Evolutionary conservation across 164 flowering plant genomes (phyloP).

Genomic region (Warburgia ugandensis): DNA sequence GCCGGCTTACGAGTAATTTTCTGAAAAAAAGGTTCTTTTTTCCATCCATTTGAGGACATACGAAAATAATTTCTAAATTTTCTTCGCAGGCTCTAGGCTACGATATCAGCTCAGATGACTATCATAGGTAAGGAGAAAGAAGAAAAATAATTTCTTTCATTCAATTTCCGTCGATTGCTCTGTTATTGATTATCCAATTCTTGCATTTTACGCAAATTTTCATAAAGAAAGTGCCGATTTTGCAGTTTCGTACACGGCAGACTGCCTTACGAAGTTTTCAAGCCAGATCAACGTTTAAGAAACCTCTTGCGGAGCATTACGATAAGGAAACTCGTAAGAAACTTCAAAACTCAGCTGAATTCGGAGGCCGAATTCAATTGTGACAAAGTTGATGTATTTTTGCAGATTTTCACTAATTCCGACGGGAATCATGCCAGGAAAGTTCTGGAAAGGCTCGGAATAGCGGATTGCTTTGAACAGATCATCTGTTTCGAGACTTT

Average conservation of each 20-base stretch:
- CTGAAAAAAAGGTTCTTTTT: background rate
- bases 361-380: background rate
- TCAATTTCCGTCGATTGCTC: background rate
- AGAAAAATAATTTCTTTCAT: background rate
- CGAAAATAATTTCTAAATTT: background rate
- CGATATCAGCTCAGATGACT: constrained; percentile 27
- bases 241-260: constrained; percentile 89
- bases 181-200: no score
- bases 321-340: constrained; percentile 62
- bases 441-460: constrained; percentile 51
- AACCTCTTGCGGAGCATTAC: constrained; percentile 49
- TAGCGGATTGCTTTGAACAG: constrained; percentile 71
- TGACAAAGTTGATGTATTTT: background rate
- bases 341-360: background rate
- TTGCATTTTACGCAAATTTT: no score
- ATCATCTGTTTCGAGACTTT: constrained; percentile 88
- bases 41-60: no score
- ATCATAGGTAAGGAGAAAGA: constrained; percentile 20
- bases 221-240: no score
- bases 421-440: constrained; percentile 60
- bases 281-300: constrained; percentile 51
- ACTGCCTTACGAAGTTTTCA: constrained; percentile 70
- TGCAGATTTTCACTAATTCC: constrained; percentile 81
- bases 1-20: constrained; percentile 78
- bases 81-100: constrained; percentile 21